Conservation (phyloP, 768 basidiomycete genomes). For the Mycena latifolia region DNA sequence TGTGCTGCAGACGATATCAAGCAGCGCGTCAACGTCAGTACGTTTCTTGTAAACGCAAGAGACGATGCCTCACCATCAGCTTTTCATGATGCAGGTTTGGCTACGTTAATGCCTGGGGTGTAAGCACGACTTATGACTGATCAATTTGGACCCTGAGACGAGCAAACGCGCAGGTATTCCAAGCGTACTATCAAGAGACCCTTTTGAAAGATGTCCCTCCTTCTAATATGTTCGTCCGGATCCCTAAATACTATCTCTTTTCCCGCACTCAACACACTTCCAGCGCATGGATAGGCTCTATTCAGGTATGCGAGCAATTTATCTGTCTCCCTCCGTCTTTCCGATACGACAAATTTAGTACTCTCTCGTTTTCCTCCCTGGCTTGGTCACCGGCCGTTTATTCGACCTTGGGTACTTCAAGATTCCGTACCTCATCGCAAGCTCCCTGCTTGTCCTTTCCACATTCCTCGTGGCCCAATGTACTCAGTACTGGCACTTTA, state of each 20-base stretch:
- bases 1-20: conserved; percentile 10
- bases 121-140: conserved; percentile 4
- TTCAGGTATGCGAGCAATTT: conserved; percentile 52
- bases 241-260: neutral
- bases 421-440: conserved; percentile 47
- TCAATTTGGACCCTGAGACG: neutral
- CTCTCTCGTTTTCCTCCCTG: conserved; percentile 57
- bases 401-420: conserved; percentile 68
- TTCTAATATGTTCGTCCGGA: conserved; percentile 32
- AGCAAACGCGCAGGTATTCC: conserved; percentile 36
- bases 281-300: conserved; percentile 71
- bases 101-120: conserved; percentile 62
- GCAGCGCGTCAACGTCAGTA: conserved; percentile 12
- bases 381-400: conserved; percentile 60
- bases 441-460: conserved; percentile 9
- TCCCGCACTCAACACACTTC: neutral
- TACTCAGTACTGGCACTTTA: conserved; percentile 30
- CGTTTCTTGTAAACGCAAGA: neutral
- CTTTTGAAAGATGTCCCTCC: conserved; percentile 29
- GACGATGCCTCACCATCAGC: neutral
- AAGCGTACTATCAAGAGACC: conserved; percentile 36
- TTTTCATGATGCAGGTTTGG: conserved; percentile 47
- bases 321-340: neutral
- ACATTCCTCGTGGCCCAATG: conserved; percentile 24
- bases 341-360: conserved; percentile 46